phyloP scores from a whole-genome alignment of 352 stramenopile species.

The Globisporangium mamillatum region DNA sequence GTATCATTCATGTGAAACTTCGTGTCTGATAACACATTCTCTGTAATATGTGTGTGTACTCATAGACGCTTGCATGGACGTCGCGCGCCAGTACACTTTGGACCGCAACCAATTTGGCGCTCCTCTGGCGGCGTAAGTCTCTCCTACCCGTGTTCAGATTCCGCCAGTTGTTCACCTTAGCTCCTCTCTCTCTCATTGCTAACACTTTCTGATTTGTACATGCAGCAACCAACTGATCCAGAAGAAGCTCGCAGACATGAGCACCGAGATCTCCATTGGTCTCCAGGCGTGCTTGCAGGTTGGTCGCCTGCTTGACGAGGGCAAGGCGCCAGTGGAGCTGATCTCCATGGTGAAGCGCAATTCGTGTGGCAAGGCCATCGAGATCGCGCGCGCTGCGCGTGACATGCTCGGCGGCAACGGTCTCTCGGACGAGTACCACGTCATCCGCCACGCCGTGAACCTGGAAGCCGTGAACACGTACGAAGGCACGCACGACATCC shows the following conservation, averaged over 20 bases:
- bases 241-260: constrained; percentile 98
- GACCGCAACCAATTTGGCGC: constrained; percentile 95
- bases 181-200: background rate
- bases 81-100: constrained; percentile 94
- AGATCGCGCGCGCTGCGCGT: constrained; percentile 89
- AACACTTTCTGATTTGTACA: background rate
- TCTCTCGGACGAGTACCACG: constrained; percentile 98
- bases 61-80: constrained; percentile 90
- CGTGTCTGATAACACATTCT: background rate
- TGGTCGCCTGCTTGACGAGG: constrained; percentile 88
- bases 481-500: constrained; percentile 98
- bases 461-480: constrained; percentile 99
- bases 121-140: constrained; percentile 90
- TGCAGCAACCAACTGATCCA: constrained; percentile 96
- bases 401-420: constrained; percentile 99
- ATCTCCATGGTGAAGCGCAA: constrained; percentile 96
- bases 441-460: constrained; percentile 98
- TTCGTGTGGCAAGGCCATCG: constrained; percentile 93
- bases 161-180: background rate
- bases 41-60: background rate
- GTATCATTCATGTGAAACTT: background rate
- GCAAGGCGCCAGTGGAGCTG: constrained; percentile 84
- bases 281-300: constrained; percentile 91
- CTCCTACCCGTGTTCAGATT: background rate
- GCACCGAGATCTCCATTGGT: constrained; percentile 94